phyloP scores from a whole-genome alignment of 306 rosid species.

The Casuarina glauca region DNA sequence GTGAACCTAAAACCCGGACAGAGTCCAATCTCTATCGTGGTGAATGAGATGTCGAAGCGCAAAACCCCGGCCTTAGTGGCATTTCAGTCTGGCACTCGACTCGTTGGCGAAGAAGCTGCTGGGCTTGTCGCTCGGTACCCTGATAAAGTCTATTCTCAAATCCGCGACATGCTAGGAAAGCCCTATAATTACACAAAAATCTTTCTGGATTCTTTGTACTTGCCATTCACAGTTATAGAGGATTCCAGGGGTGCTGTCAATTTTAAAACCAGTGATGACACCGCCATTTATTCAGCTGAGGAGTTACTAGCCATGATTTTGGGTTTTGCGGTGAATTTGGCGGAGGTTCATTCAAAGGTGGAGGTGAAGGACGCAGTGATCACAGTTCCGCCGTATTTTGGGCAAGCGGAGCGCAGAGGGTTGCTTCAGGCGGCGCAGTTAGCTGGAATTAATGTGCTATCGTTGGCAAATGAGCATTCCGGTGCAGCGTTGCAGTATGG shows the following conservation, averaged over 20 bases:
- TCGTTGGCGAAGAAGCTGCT: slow-evolving; percentile 91
- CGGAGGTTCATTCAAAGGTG: slow-evolving; percentile 86
- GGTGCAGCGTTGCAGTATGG: slow-evolving; percentile 99
- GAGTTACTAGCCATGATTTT: slow-evolving; percentile 82
- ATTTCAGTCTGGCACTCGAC: slow-evolving; percentile 74
- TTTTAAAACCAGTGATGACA: slow-evolving; percentile 55
- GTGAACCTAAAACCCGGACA: slow-evolving; percentile 94
- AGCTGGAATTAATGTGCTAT: slow-evolving; percentile 80
- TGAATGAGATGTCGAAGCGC: slow-evolving; percentile 95
- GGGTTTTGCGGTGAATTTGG: slow-evolving; percentile 64
- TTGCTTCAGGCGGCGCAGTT: slow-evolving; percentile 78
- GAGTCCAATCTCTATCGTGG: slow-evolving; percentile 83
- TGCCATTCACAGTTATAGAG: slow-evolving; percentile 66
- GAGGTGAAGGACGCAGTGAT: slow-evolving; percentile 77
- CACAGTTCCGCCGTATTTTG: slow-evolving; percentile 89
- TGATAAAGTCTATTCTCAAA: slow-evolving; percentile 73
- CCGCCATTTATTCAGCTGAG: slow-evolving; percentile 57
- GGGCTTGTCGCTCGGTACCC: slow-evolving; percentile 90
- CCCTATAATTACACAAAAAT: slow-evolving; percentile 51
- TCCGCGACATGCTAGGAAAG: slow-evolving; percentile 77
- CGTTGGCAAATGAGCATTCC: slow-evolving; percentile 85
- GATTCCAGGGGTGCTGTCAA: slow-evolving; percentile 63
- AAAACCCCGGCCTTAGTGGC: slow-evolving; percentile 85
- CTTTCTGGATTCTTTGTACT: slow-evolving; percentile 59
- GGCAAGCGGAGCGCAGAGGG: slow-evolving; percentile 88